phyloP scores from a whole-genome alignment of 306 rosid genomes.

The Dalbergia oliveri region DNA sequence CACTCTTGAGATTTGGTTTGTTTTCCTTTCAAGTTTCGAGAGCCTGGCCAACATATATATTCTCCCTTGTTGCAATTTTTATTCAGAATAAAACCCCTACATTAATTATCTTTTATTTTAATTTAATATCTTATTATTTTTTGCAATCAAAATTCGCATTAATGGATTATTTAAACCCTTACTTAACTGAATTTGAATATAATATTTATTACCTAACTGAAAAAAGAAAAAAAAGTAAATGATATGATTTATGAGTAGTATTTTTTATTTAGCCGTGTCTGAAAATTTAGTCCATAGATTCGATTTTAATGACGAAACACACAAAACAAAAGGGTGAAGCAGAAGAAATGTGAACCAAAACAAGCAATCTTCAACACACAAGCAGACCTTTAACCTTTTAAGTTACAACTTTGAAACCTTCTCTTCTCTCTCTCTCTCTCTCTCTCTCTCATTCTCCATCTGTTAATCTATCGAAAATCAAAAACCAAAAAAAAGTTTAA shows the following conservation, averaged over 20 bases:
- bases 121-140: not conserved
- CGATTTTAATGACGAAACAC: not conserved
- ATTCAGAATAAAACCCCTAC: not conserved
- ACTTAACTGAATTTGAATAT: not conserved
- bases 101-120: not conserved
- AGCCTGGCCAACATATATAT: not conserved
- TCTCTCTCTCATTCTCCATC: no score
- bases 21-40: slow-evolving; percentile 18
- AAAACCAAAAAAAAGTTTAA: no score
- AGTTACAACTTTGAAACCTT: not conserved
- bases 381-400: not conserved
- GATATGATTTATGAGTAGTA: not conserved
- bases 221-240: not conserved
- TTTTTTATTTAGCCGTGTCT: no score
- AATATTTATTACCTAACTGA: not conserved
- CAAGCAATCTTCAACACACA: not conserved
- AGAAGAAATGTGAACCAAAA: slow-evolving; percentile 17
- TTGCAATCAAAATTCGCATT: not conserved
- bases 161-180: not conserved
- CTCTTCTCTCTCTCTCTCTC: not conserved
- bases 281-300: not conserved
- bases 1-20: not conserved
- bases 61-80: not conserved
- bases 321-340: slow-evolving; percentile 11
- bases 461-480: not conserved